Evolutionary conservation across 768 basidiomycete species (phyloP).

Genomic region (Russula emetica): DNA sequence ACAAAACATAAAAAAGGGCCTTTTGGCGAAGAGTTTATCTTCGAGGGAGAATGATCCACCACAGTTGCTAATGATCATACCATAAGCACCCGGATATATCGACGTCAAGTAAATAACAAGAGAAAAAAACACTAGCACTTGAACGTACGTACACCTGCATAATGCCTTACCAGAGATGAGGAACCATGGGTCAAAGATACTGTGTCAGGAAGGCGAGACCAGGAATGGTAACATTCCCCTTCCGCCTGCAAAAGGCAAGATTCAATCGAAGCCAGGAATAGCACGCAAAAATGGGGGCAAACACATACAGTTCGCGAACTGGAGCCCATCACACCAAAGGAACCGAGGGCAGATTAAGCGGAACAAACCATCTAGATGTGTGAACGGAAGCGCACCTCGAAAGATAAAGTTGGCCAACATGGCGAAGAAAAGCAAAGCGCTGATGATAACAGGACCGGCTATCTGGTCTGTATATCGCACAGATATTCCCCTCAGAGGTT

Average conservation of each 20-base stretch:
- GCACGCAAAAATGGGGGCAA: neutral
- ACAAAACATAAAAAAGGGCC: neutral
- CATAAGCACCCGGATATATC: neutral
- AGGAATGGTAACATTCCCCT: conserved; percentile 24
- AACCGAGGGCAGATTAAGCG: neutral
- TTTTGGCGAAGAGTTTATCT: neutral
- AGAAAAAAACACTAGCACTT: neutral
- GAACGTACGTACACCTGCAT: neutral
- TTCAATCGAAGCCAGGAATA: neutral
- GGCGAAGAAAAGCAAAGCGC: conserved; percentile 77
- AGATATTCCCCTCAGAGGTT: neutral
- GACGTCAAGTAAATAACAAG: neutral
- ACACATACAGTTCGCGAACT: conserved; percentile 27
- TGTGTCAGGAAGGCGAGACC: conserved; percentile 20
- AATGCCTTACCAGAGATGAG: neutral
- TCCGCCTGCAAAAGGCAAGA: conserved; percentile 13
- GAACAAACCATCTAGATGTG: conserved; percentile 2
- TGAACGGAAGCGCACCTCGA: conserved; percentile 50
- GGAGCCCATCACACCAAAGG: neutral
- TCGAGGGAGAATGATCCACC: neutral
- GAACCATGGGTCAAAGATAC: conserved; percentile 14
- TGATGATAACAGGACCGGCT: conserved; percentile 78
- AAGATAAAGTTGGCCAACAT: conserved; percentile 85
- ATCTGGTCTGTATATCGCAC: conserved; percentile 57
- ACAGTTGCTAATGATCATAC: neutral